These are phyloP conservation scores for Mortierella alpina DNA, from an alignment of 192 early-diverging fungal genomes.

Conservation along the genomic window DNA sequence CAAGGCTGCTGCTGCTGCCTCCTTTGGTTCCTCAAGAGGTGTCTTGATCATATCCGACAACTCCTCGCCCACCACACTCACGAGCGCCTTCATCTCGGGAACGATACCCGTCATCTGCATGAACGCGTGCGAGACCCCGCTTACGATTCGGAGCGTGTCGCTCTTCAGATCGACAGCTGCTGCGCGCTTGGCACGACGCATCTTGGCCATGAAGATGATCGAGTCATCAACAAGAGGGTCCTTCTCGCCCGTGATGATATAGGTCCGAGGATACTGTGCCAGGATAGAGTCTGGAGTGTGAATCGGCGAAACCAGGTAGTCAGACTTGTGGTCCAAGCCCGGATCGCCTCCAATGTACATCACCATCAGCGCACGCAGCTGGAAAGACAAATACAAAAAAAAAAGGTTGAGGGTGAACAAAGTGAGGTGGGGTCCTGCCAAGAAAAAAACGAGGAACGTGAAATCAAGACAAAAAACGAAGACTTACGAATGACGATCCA, in stretches of 20 bases:
- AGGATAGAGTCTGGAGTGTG: constrained; percentile 87
- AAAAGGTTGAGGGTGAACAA: background rate
- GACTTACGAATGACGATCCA: constrained; percentile 75
- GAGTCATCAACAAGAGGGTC: constrained; percentile 98
- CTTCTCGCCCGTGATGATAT: constrained; percentile 94
- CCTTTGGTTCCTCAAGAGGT: background rate
- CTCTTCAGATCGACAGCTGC: constrained; percentile 22
- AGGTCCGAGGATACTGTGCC: constrained; percentile 90
- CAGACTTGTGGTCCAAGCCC: constrained; percentile 76
- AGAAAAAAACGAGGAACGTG: constrained; percentile 2
- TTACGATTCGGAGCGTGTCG: constrained; percentile 70
- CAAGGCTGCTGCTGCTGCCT: background rate
- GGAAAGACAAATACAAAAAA: constrained; percentile 22
- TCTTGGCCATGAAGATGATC: constrained; percentile 86
- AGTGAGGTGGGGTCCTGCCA: background rate
- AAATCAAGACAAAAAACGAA: constrained; percentile 3
- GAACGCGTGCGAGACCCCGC: constrained; percentile 75
- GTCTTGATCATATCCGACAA: constrained; percentile 32
- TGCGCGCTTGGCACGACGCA: constrained; percentile 82
- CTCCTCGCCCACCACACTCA: constrained; percentile 56
- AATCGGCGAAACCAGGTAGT: constrained; percentile 89
- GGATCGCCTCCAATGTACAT: constrained; percentile 90
- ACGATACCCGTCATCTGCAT: constrained; percentile 78
- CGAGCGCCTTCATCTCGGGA: constrained; percentile 72
- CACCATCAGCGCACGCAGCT: constrained; percentile 77